Evolutionary conservation across 1,284 basidiomycete species (phyloP).

Genomic region (Mycena sp.): DNA sequence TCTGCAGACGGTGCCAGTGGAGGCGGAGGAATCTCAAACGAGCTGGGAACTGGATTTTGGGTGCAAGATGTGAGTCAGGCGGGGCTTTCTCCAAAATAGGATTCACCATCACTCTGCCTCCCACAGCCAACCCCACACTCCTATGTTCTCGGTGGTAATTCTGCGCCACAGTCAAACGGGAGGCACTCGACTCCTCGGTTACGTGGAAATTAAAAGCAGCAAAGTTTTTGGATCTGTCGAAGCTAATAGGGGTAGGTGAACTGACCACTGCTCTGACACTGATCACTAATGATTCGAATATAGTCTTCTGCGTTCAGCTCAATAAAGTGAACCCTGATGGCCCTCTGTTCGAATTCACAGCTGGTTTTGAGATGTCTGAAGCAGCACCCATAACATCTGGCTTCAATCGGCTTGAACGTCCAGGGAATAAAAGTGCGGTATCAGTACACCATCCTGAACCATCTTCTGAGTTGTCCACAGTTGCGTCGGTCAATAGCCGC

Average conservation of each 20-base stretch:
- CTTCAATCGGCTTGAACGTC: not conserved
- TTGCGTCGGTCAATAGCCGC: not conserved
- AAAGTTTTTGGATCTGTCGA: not conserved
- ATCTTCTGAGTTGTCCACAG: not conserved
- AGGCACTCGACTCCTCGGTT: conserved; percentile 7
- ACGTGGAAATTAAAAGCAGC: not conserved
- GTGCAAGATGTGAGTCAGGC: too few relatives aligned
- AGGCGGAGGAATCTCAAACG: too few relatives aligned
- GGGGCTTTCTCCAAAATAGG: too few relatives aligned
- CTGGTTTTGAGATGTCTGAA: not conserved
- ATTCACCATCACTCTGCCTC: too few relatives aligned
- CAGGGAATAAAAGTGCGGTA: not conserved
- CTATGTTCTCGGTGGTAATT: not conserved
- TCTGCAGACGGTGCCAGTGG: too few relatives aligned
- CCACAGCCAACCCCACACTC: not conserved
- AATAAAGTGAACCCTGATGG: conserved; percentile 8
- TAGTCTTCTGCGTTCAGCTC: not conserved
- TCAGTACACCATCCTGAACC: not conserved
- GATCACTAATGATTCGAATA: not conserved
- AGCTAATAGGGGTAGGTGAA: not conserved
- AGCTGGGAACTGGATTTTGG: too few relatives aligned
- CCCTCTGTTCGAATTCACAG: not conserved
- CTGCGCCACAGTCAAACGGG: not conserved
- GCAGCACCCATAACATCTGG: not conserved
- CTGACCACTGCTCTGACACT: not conserved